Evolutionary conservation across 164 flowering plant genomes (phyloP).

Genomic region (Vitis labrusca): DNA sequence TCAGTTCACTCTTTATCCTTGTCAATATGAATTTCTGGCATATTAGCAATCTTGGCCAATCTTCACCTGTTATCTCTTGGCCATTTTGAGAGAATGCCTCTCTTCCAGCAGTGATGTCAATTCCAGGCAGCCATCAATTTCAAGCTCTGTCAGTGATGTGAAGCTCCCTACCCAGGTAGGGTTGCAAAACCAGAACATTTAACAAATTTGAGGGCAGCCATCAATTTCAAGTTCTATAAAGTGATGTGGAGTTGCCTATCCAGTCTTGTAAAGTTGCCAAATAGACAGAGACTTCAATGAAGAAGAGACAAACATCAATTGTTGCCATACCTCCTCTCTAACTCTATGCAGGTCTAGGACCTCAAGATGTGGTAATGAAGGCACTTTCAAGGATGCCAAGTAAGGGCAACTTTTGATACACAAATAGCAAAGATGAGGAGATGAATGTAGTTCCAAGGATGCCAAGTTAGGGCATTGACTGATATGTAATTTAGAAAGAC

Average conservation of each 20-base stretch:
- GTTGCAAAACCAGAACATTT: background rate
- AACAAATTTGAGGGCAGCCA: background rate
- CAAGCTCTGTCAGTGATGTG: background rate
- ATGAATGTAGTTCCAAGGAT: background rate
- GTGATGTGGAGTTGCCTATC: background rate
- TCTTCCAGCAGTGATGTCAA: no score
- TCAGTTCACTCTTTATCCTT: no score
- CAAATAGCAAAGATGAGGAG: background rate
- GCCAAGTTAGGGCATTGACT: background rate
- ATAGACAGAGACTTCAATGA: background rate
- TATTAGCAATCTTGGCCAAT: no score
- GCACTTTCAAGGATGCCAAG: background rate
- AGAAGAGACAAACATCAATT: background rate
- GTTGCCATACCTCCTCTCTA: no score
- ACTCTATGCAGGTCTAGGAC: no score
- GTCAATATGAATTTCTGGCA: no score
- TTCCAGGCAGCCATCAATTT: background rate
- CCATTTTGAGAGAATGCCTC: no score
- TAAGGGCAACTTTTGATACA: no score
- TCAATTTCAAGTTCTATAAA: background rate
- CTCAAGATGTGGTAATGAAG: background rate
- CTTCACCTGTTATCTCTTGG: no score
- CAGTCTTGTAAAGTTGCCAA: background rate
- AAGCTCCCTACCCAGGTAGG: constrained; percentile 2
- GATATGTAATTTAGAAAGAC: background rate